These are phyloP conservation scores for Podospora australis DNA, from an alignment of 495 filamentous ascomycete species.

Conservation along the genomic window DNA sequence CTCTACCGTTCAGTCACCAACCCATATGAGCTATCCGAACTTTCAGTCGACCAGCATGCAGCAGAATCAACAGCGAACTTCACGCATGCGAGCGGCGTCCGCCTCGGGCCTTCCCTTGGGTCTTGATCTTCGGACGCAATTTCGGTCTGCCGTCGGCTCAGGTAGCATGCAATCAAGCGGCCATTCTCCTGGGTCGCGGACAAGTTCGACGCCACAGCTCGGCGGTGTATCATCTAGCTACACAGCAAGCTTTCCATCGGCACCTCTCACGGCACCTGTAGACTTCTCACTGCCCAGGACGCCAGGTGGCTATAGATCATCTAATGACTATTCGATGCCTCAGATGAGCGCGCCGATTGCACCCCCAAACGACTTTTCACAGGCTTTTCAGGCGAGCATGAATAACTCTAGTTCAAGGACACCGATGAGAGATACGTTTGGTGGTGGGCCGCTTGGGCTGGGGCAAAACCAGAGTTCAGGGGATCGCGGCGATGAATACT, in stretches of 20 bases:
- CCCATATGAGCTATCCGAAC: constrained; percentile 39
- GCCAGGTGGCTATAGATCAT: constrained; percentile 32
- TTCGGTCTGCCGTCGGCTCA: constrained; percentile 36
- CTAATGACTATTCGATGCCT: constrained; percentile 46
- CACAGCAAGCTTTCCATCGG: constrained; percentile 46
- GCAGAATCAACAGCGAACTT: constrained; percentile 34
- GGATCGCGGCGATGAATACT: constrained; percentile 32
- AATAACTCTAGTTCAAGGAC: constrained; percentile 34
- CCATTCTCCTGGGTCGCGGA: constrained; percentile 33
- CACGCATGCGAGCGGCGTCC: constrained; percentile 42
- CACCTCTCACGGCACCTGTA: constrained; percentile 47
- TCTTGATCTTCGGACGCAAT: constrained; percentile 44
- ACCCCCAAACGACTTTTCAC: constrained; percentile 45
- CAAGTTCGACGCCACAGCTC: constrained; percentile 34
- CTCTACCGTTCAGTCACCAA: constrained; percentile 43
- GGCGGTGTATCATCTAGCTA: constrained; percentile 37
- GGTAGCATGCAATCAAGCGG: constrained; percentile 32
- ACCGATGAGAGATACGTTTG: constrained; percentile 41
- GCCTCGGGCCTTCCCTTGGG: constrained; percentile 38
- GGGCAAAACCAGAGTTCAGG: constrained; percentile 31
- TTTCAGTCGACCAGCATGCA: constrained; percentile 35
- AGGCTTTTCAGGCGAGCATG: constrained; percentile 44
- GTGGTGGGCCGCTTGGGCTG: constrained; percentile 29
- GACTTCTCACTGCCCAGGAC: constrained; percentile 48
- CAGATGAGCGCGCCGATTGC: constrained; percentile 52